Evolutionary conservation across 495 filamentous ascomycete genomes (phyloP), one percentile per base, ranked within the genome.

Genomic region (Evernia prunastri): DNA sequence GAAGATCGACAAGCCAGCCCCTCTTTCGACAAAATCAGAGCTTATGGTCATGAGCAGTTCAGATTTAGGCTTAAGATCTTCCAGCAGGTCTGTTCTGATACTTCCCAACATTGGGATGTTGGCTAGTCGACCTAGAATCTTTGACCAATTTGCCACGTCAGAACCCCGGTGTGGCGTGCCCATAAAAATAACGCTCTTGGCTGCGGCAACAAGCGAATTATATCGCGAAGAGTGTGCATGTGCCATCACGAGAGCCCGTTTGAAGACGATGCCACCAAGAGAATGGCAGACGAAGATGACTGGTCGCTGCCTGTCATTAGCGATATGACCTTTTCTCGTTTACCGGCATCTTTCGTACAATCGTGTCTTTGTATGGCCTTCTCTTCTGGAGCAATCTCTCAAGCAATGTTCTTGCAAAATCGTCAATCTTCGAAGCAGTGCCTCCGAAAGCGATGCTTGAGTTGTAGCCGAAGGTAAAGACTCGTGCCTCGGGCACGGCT

Each of bases 271-370:
- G 15, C 74, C 73, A 20, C 73, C 74, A 1, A 76, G 60, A 53
- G 72, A 75, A 62, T 76, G 73, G 43, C 70, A 73, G 15, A 76
- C 43, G 63, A 76, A 75, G n/a, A 76, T 58, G 31, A 72, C 54
- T 23, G 58, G 58, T 39, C 25, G 36, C n/a, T 69, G 36, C 36
- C 36, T 37, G 36, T 37, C 36, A 37, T 72, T 43, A 68, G 58
- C 11, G 23, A 5, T 25, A 35, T 47, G 23, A 31, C 47, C 29
- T 57, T 57, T 68, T 60, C 18, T 31, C 35, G 35, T 66, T 47
- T 7, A 66, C 64, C 37, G 39, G 20, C 12, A 63, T 72, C 56
- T 66, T 29, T 29, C 64, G 63, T 31, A 72, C 54, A 31, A 68
- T 71, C 37, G 33, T 61, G 29, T 40, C 45, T 53, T 27, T 27